phyloP scores from a whole-genome alignment of 2,329 filamentous ascomycete genomes.

The Aspergillus sp. region DNA sequence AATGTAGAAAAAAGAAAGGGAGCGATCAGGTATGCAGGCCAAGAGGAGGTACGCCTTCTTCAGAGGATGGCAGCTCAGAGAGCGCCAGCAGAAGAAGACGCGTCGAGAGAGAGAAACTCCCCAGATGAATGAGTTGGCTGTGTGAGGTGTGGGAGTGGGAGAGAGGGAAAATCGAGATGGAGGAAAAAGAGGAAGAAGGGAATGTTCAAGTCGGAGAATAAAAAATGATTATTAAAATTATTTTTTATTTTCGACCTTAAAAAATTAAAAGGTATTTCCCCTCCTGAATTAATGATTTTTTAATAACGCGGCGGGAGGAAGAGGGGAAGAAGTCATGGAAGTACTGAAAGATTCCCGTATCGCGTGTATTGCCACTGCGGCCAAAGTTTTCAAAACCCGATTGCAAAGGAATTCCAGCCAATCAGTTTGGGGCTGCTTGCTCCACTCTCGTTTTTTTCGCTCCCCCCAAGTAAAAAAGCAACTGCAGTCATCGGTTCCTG shows the following conservation, averaged over 20 bases:
- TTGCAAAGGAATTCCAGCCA: constrained; percentile 13
- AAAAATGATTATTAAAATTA: constrained; percentile 7
- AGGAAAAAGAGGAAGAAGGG: constrained; percentile 11
- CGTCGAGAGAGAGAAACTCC: constrained; percentile 17
- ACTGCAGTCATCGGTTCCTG: constrained; percentile 25
- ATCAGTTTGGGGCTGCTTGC: no score
- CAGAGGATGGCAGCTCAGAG: constrained; percentile 26
- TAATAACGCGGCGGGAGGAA: constrained; percentile 10
- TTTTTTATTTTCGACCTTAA: constrained; percentile 2
- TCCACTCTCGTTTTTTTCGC: constrained; percentile 16
- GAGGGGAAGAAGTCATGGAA: constrained; percentile 4
- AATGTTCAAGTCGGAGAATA: constrained; percentile 21
- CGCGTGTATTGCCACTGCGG: no score
- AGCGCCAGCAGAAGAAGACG: constrained; percentile 30
- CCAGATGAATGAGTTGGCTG: constrained; percentile 25
- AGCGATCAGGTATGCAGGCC: constrained; percentile 20
- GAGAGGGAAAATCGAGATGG: constrained; percentile 10
- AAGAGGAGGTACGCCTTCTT: constrained; percentile 27
- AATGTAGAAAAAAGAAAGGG: constrained; percentile 10
- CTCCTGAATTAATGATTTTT: constrained; percentile 8
- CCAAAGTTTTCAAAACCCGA: constrained; percentile 10
- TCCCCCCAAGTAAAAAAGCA: constrained; percentile 5
- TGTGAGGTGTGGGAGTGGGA: constrained; percentile 18
- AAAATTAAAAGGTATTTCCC: constrained; percentile 1
- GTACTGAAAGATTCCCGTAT: constrained; percentile 5